These are phyloP conservation scores for Babesia microti DNA, from an alignment of 169 alveolate genomes.

Conservation along the genomic window DNA sequence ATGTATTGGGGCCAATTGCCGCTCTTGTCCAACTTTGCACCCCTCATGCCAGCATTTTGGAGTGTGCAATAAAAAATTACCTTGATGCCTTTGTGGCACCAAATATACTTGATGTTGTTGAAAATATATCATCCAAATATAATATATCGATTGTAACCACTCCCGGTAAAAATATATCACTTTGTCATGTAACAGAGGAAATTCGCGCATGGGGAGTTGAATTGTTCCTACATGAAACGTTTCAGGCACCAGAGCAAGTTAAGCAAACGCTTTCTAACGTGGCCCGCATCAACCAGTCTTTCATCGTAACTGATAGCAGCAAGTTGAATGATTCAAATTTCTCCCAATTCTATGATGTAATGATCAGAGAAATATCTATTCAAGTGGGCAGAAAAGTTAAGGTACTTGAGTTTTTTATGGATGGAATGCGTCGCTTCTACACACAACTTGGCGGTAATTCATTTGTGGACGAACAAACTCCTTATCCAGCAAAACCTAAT, in stretches of 20 bases:
- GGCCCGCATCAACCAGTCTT: background rate
- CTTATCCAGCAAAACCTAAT: conserved; percentile 13
- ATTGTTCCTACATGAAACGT: conserved; percentile 43
- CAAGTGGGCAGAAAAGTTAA: conserved; percentile 40
- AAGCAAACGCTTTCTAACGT: background rate
- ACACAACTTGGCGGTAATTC: conserved; percentile 7
- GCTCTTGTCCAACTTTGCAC: too few species aligned
- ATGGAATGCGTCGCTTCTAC: conserved; percentile 26
- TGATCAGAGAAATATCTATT: conserved; percentile 42
- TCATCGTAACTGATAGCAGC: background rate
- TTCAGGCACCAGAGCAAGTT: background rate
- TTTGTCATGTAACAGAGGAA: conserved; percentile 41
- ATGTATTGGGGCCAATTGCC: too few species aligned
- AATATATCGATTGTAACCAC: conserved; percentile 42
- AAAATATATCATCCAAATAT: too few species aligned
- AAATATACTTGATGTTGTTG: background rate
- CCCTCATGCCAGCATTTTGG: too few species aligned
- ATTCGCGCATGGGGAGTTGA: conserved; percentile 47
- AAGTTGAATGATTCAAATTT: conserved; percentile 5
- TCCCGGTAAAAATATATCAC: conserved; percentile 15
- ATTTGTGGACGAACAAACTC: conserved; percentile 16
- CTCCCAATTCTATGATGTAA: conserved; percentile 29
- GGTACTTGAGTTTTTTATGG: conserved; percentile 25
- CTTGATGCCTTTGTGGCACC: conserved; percentile 7
- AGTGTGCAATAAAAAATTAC: conserved; percentile 34